Evolutionary conservation across 2,329 filamentous ascomycete species (phyloP).

Genomic region (Colletotrichum caudatum): DNA sequence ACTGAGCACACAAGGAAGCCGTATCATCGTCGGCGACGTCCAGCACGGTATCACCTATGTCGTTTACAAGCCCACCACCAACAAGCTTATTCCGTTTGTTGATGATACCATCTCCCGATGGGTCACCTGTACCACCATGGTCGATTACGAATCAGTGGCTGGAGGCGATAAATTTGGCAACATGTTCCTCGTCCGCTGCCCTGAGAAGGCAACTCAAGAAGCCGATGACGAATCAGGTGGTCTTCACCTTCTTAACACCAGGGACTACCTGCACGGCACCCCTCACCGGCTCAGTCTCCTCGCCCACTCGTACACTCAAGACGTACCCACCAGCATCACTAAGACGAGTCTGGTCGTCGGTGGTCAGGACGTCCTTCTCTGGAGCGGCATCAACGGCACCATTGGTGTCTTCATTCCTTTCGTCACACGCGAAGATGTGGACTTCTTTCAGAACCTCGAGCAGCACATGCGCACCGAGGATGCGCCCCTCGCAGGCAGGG

Average conservation of each 20-base stretch:
- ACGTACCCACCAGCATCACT: constrained; percentile 90
- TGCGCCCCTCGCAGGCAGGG: constrained; percentile 87
- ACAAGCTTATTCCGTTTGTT: constrained; percentile 91
- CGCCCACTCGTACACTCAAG: constrained; percentile 90
- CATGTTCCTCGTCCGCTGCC: constrained; percentile 90
- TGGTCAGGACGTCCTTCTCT: constrained; percentile 90
- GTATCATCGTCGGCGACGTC: constrained; percentile 92
- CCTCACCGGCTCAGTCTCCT: constrained; percentile 87
- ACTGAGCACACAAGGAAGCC: constrained; percentile 88
- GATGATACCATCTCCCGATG: constrained; percentile 92
- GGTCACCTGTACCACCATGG: constrained; percentile 92
- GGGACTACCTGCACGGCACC: constrained; percentile 89
- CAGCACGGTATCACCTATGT: constrained; percentile 92
- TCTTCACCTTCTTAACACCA: constrained; percentile 89
- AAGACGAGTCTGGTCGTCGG: constrained; percentile 92
- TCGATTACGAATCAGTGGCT: constrained; percentile 96
- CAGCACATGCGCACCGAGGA: constrained; percentile 88
- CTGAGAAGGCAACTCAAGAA: constrained; percentile 86
- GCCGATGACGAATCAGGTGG: constrained; percentile 93
- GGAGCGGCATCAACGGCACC: constrained; percentile 94
- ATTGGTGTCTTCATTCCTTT: constrained; percentile 95
- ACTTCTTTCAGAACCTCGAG: constrained; percentile 97
- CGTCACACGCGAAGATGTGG: constrained; percentile 89
- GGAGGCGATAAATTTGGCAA: constrained; percentile 99
- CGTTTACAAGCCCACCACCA: constrained; percentile 92